Base-by-base conservation (phyloP, 768 basidiomycete genomes). In the Psilocybe tampanensis region DNA sequence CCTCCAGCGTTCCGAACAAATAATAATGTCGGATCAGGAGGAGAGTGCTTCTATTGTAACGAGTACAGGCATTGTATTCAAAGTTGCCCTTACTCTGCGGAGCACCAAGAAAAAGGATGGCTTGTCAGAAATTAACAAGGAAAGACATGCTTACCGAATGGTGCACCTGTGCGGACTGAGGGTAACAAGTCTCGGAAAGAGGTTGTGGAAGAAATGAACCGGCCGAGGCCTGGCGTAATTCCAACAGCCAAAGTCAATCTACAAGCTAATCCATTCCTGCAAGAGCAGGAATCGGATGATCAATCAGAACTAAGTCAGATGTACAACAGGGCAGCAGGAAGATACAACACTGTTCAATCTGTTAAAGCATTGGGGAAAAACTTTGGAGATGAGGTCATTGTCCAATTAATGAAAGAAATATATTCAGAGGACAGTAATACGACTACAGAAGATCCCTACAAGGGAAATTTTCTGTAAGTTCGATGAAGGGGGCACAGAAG, bases 401-500 rank as follows among this genome's bases (percentile, higher is more conserved):
- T n/a, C n/a, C n/a, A n/a, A n/a, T n/a, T n/a, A n/a, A n/a, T n/a
- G n/a, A n/a, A n/a, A n/a, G n/a, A n/a, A n/a, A n/a, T n/a, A n/a
- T n/a, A n/a, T n/a, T n/a, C n/a, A n/a, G n/a, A n/a, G n/a, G n/a
- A n/a, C n/a, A n/a, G n/a, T n/a, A n/a, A n/a, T n/a, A n/a, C n/a
- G n/a, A n/a, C n/a, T n/a, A n/a, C n/a, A 44, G 43, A 44, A 22
- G 43, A 19, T 6, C 15, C 22, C 17, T 22, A 45, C 1, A 24
- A 45, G 44, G 44, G 22, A 26, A 45, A 45, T 45, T 45, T 45
- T 45, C 44, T n/a, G 12, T 45, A 19, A 45, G 44, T 45, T 45
- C 8, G 15, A 45, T 22, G 44, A 45, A 24, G 44, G 44, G 22
- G 22, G 23, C 8, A 12, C 9, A 24, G 9, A 21, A 2, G 23